A percentile compares a stretch with the other conserved stretches of the same genome.
These are phyloP conservation scores for Eimeria acervulina DNA, from an alignment of 169 alveolate species.

Conservation along the genomic window DNA sequence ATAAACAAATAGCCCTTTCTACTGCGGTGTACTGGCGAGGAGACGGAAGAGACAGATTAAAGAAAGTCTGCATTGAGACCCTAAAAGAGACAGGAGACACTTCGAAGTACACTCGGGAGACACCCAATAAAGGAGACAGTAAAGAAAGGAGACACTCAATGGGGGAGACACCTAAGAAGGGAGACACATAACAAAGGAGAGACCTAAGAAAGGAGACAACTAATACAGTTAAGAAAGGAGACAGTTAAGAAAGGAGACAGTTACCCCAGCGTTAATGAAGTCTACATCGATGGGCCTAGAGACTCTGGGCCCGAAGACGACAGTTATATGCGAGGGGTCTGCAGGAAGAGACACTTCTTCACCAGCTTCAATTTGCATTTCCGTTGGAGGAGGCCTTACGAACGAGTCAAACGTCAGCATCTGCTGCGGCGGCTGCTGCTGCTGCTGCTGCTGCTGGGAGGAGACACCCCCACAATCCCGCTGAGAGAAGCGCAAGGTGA, in stretches of 20 bases:
- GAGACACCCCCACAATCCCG: not conserved
- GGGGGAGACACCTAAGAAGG: too few species aligned
- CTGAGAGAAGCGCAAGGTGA: conserved; percentile 9
- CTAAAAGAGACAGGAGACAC: not conserved
- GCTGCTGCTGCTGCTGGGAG: conserved; percentile 30
- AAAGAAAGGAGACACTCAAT: too few species aligned
- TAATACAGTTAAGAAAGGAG: too few species aligned
- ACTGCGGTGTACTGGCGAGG: not conserved
- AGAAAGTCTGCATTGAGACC: not conserved
- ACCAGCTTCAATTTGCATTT: conserved; percentile 56
- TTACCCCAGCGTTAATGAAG: conserved; percentile 48
- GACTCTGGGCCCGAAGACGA: conserved; percentile 2
- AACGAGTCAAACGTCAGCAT: not conserved
- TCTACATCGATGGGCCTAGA: conserved; percentile 55
- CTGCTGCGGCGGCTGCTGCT: conserved; percentile 6
- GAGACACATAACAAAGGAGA: too few species aligned
- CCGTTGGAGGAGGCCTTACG: conserved; percentile 7
- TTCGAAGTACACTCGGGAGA: too few species aligned
- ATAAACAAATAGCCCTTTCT: too few species aligned
- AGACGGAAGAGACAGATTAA: not conserved
- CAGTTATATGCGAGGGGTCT: conserved; percentile 33
- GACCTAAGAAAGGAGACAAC: too few species aligned
- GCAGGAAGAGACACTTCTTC: conserved; percentile 68
- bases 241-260: not conserved
- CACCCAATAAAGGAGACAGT: too few species aligned